These are phyloP conservation scores for Martiniozyma asiatica DNA, from an alignment of 1,139 yeast genomes.

Conservation along the genomic window DNA sequence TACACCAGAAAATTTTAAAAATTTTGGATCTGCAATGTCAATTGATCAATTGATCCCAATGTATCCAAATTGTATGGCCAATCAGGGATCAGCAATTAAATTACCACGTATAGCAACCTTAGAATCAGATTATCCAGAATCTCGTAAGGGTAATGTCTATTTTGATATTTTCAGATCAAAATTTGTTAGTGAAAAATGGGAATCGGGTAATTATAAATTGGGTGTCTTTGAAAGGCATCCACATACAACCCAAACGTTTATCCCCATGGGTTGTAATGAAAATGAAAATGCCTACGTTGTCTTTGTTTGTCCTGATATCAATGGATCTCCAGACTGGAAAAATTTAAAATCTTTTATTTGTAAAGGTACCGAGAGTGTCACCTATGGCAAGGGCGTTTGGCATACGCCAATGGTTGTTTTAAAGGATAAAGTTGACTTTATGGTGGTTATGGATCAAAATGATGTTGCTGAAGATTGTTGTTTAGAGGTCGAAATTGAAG, in stretches of 20 bases:
- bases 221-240: slow-evolving; percentile 87
- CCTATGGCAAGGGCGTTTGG: slow-evolving; percentile 72
- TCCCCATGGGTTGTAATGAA: slow-evolving; percentile 68
- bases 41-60: slow-evolving; percentile 38
- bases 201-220: slow-evolving; percentile 31
- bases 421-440: slow-evolving; percentile 58
- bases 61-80: slow-evolving; percentile 45
- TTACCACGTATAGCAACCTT: slow-evolving; percentile 37
- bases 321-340: slow-evolving; percentile 47
- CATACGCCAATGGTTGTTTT: slow-evolving; percentile 93
- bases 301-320: slow-evolving; percentile 54
- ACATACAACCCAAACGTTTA: slow-evolving; percentile 76
- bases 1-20: slow-evolving; percentile 35
- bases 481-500: no score
- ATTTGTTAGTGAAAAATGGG: slow-evolving; percentile 54
- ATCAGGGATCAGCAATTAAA: slow-evolving; percentile 89
- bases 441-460: slow-evolving; percentile 75
- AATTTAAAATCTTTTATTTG: slow-evolving; percentile 60
- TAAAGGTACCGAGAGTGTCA: slow-evolving; percentile 76
- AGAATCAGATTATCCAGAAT: no score
- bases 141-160: slow-evolving; percentile 33
- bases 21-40: slow-evolving; percentile 44
- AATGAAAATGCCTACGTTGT: slow-evolving; percentile 52
- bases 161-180: slow-evolving; percentile 79
- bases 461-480: slow-evolving; percentile 73